Conservation (phyloP, 805 yeast species). For the Candida koratica region DNA sequence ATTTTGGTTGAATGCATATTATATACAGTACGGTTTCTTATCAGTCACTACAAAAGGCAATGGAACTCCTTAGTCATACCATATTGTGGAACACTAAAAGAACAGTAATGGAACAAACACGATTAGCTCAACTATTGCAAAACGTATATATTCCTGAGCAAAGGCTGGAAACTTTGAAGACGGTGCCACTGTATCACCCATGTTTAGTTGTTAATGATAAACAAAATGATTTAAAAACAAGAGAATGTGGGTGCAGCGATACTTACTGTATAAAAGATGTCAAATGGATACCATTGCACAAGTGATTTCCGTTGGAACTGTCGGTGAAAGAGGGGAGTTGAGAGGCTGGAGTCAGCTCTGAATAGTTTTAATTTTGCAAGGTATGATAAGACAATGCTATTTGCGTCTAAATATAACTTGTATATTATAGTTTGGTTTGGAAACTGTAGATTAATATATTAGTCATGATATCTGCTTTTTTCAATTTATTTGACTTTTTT, state of each 20-base stretch:
- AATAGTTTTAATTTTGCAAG: too few relatives aligned
- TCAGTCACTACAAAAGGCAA: constrained; percentile 7
- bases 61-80: constrained; percentile 5
- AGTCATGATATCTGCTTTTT: too few relatives aligned
- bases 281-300: constrained; percentile 36
- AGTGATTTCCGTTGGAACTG: background rate
- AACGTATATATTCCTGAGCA: constrained; percentile 47
- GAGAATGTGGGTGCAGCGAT: constrained; percentile 42
- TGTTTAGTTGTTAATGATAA: constrained; percentile 55
- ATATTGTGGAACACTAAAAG: background rate
- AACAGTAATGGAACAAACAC: constrained; percentile 39
- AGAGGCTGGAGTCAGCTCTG: too few relatives aligned
- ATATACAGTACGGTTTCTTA: constrained; percentile 4
- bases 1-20: too few relatives aligned
- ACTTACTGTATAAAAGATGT: constrained; percentile 37
- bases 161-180: constrained; percentile 15
- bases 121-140: constrained; percentile 34
- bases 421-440: too few relatives aligned
- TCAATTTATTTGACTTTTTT: too few relatives aligned
- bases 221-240: constrained; percentile 44
- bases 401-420: too few relatives aligned
- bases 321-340: background rate
- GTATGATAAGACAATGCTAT: too few relatives aligned
- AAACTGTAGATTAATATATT: too few relatives aligned
- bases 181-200: constrained; percentile 52